A percentile compares a stretch with the other conserved stretches of the same genome.
phyloP scores from a whole-genome alignment of 2,329 filamentous ascomycete species.

The Colletotrichum falcatum region DNA sequence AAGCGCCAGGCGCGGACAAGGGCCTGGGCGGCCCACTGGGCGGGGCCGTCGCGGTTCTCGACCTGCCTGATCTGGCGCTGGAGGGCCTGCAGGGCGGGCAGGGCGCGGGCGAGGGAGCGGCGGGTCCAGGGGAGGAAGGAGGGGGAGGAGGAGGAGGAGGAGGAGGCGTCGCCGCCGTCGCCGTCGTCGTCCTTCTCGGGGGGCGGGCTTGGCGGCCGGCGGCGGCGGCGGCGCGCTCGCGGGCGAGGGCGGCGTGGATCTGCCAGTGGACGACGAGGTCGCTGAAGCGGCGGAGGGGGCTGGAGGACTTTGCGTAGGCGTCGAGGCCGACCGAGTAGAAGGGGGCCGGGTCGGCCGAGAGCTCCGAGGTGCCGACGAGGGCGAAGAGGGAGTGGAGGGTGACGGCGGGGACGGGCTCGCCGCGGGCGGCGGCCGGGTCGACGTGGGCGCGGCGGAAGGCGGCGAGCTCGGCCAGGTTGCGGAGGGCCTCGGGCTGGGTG shows the following conservation, averaged over 20 bases:
- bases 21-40: constrained; percentile 70
- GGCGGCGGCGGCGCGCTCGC: constrained; percentile 53
- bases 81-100: constrained; percentile 64
- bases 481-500: constrained; percentile 57
- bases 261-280: constrained; percentile 77
- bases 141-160: too few species aligned
- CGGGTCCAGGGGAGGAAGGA: constrained; percentile 60
- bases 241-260: constrained; percentile 68
- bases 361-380: constrained; percentile 63
- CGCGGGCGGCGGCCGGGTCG: constrained; percentile 51
- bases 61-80: constrained; percentile 63
- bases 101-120: constrained; percentile 55
- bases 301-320: constrained; percentile 73
- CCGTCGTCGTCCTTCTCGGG: constrained; percentile 46
- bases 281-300: constrained; percentile 72
- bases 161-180: constrained; percentile 42
- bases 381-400: constrained; percentile 48
- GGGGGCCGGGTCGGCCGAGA: constrained; percentile 64
- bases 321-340: constrained; percentile 69
- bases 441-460: constrained; percentile 53
- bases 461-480: constrained; percentile 52
- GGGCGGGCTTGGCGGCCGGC: too few species aligned
- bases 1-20: constrained; percentile 71
- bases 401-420: constrained; percentile 48
- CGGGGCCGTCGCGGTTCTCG: constrained; percentile 55